phyloP scores from a whole-genome alignment of 2,329 filamentous ascomycete species.

The Cryphonectria japonica region DNA sequence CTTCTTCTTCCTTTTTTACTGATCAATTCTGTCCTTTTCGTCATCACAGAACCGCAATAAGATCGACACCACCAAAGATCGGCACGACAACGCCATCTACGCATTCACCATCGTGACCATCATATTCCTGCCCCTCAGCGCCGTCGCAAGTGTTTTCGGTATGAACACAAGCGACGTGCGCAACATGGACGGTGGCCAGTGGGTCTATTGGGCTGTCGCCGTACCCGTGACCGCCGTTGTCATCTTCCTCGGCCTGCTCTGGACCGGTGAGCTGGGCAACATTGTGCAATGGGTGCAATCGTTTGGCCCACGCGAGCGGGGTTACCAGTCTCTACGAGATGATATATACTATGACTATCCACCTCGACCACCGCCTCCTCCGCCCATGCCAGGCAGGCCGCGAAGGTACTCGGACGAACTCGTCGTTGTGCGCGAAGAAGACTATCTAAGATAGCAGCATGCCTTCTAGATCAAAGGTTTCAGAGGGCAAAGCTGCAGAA shows the following conservation, averaged over 20 bases:
- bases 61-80: slow-evolving; percentile 44
- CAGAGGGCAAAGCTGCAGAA: too few species aligned
- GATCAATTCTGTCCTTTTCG: neutral
- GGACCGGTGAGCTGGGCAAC: slow-evolving; percentile 48
- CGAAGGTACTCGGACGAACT: neutral
- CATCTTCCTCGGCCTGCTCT: slow-evolving; percentile 46
- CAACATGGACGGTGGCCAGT: slow-evolving; percentile 41
- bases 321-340: neutral
- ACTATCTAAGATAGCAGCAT: too few species aligned
- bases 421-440: neutral
- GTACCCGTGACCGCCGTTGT: slow-evolving; percentile 50
- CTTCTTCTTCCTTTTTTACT: too few species aligned
- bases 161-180: slow-evolving; percentile 56
- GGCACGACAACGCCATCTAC: slow-evolving; percentile 51
- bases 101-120: slow-evolving; percentile 55
- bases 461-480: too few species aligned
- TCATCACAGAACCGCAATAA: neutral
- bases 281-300: slow-evolving; percentile 33
- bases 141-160: slow-evolving; percentile 54
- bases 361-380: neutral
- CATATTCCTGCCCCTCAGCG: slow-evolving; percentile 51
- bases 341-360: neutral
- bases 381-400: too few species aligned
- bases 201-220: slow-evolving; percentile 55
- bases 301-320: neutral